phyloP scores from a whole-genome alignment of 768 basidiomycete species.

The Gautieria morchelliformis region DNA sequence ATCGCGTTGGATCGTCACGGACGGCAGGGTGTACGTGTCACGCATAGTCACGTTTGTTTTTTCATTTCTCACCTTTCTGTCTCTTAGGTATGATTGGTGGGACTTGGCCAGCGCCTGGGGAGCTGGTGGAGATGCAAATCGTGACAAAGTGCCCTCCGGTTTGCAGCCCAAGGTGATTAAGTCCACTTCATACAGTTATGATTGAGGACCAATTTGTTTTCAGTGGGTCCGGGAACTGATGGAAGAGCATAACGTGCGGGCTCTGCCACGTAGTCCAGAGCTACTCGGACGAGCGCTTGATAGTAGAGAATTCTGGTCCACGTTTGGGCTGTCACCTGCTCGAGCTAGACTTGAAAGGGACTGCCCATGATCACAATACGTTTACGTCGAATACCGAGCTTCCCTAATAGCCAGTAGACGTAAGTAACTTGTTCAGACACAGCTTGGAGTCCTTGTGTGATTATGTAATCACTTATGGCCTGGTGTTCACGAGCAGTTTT shows the following conservation, averaged over 20 bases:
- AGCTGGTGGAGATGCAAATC: slow-evolving; percentile 12
- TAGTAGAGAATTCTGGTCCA: slow-evolving; percentile 50
- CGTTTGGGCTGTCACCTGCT: slow-evolving; percentile 14
- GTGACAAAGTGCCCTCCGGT: slow-evolving; percentile 17
- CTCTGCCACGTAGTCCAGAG: slow-evolving; percentile 41
- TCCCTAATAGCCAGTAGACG: background rate
- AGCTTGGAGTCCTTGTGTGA: background rate
- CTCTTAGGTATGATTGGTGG: slow-evolving; percentile 51
- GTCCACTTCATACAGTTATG: background rate
- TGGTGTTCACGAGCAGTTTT: slow-evolving; percentile 28
- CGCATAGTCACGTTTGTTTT: background rate
- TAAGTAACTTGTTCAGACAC: background rate
- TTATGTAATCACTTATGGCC: background rate
- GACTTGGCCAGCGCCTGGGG: slow-evolving; percentile 52
- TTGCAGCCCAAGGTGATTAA: slow-evolving; percentile 24
- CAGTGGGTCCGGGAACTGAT: slow-evolving; percentile 53
- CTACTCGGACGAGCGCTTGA: slow-evolving; percentile 45
- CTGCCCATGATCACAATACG: background rate
- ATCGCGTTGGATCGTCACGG: slow-evolving; percentile 48
- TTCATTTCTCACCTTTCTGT: background rate
- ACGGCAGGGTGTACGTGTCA: slow-evolving; percentile 29
- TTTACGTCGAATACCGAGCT: too few species aligned
- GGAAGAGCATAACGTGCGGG: slow-evolving; percentile 38
- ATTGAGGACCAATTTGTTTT: background rate
- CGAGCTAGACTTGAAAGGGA: slow-evolving; percentile 8